Evolutionary conservation across 23 red algal species (phyloP), one percentile per base, ranked within the genome.

Genomic region (Gracilaria domingensis): DNA sequence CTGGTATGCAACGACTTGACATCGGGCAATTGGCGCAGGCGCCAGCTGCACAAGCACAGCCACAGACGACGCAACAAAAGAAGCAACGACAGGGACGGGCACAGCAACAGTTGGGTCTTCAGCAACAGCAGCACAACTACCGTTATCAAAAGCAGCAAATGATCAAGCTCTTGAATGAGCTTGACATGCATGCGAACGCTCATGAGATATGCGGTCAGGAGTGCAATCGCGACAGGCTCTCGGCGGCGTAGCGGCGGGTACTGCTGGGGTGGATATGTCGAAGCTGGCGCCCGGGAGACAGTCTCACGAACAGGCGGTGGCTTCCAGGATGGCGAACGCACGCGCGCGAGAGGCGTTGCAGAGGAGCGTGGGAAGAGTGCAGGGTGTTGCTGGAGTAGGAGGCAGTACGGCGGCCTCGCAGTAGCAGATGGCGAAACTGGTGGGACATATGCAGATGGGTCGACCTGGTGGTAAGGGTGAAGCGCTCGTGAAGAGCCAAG

Each of bases 181-280:
- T 37, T n/a, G n/a, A n/a, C n/a, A n/a, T n/a, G 50, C 51, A 64
- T 24, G 79, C 79, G 5, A 65, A 47, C 21, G 34, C 79, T 51
- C n/a, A n/a, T n/a, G 35, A 48, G 60, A 24, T n/a, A n/a, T 61
- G 20, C 55, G 39, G 79, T 23, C 24, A 0, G 79, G 6, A 1
- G 49, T 40, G 1, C 34, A 57, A 34, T 1, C 47, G 49, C 35
- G 28, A 40, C 56, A 61, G 79, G 79, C 54, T 44, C 56, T 9
- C 8, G 79, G 25, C 12, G 32, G 56, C n/a, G 26, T 66, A 26
- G 79, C 40, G 8, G 13, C 37, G 3, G 79, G 8, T 64, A 30
- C 79, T 44, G 0, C 72, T 1, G 37, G 79, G 37, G 79, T 61
- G 54, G 79, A 61, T 64, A 55, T 61, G 25, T 61, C 56, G 35